Conservation (phyloP, 805 yeast genomes). For the Metschnikowia bowlesiae region DNA sequence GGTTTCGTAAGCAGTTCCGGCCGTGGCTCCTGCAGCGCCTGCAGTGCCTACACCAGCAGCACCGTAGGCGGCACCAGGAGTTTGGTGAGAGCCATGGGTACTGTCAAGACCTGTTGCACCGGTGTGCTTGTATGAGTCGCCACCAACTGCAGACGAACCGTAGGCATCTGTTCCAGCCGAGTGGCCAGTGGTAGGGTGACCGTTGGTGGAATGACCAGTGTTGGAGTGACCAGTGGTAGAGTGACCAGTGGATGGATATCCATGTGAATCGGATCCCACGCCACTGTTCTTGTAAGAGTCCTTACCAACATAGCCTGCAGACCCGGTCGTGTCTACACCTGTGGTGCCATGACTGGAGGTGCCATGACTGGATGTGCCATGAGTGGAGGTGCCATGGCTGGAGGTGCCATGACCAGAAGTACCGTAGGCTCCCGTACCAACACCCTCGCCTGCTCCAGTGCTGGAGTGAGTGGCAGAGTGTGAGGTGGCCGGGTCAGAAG, state of each 20-base stretch:
- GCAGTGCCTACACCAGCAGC: conserved; percentile 14
- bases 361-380: conserved; percentile 1
- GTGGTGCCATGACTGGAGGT: not conserved
- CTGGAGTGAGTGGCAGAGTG: not conserved
- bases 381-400: no score
- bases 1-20: conserved; percentile 13
- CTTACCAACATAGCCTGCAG: conserved; percentile 15
- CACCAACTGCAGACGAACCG: conserved; percentile 2
- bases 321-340: conserved; percentile 14
- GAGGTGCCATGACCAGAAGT: not conserved
- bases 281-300: conserved; percentile 15
- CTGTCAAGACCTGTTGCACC: not conserved
- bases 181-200: not conserved
- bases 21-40: conserved; percentile 11
- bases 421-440: conserved; percentile 4
- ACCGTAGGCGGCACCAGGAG: conserved; percentile 9
- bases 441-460: conserved; percentile 9
- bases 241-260: conserved; percentile 2
- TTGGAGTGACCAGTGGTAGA: not conserved
- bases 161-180: conserved; percentile 7
- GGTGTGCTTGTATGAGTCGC: conserved; percentile 5
- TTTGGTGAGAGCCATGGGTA: conserved; percentile 2
- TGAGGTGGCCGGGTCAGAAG: not conserved
- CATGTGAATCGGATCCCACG: conserved; percentile 13
- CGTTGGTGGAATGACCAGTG: not conserved